Evolutionary conservation across 371 early-diverging fungal genomes (phyloP).

Genomic region (Fennellomyces sp.): DNA sequence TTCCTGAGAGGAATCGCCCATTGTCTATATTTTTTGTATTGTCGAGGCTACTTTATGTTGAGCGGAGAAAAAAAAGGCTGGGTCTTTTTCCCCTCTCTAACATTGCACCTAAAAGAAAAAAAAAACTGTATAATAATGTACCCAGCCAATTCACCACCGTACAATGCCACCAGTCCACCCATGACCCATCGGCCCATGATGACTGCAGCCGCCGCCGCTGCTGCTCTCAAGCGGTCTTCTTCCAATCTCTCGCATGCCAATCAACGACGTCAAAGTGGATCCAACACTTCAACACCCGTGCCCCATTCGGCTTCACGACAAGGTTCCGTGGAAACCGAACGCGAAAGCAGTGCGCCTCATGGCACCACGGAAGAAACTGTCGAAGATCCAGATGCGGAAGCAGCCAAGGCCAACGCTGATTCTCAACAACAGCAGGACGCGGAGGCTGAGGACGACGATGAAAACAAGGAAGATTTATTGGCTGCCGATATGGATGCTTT

Average conservation of each 20-base stretch:
- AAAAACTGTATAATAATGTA: no score
- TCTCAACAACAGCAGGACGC: slow-evolving; percentile 24
- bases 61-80: neutral
- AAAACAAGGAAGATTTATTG: slow-evolving; percentile 43
- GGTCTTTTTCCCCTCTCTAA: neutral
- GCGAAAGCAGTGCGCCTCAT: slow-evolving; percentile 28
- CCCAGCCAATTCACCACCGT: slow-evolving; percentile 27
- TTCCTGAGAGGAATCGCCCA: neutral
- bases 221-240: slow-evolving; percentile 34
- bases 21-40: no score
- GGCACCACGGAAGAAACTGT: slow-evolving; percentile 11
- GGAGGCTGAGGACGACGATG: slow-evolving; percentile 47
- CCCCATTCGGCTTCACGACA: slow-evolving; percentile 31
- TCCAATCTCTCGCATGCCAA: neutral
- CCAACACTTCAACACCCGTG: slow-evolving; percentile 16
- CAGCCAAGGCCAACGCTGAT: slow-evolving; percentile 12
- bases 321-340: slow-evolving; percentile 47
- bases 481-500: slow-evolving; percentile 43
- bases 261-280: slow-evolving; percentile 21
- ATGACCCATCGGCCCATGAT: slow-evolving; percentile 29
- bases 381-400: slow-evolving; percentile 15
- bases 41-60: no score
- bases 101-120: neutral
- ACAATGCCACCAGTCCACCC: slow-evolving; percentile 27
- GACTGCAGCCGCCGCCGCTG: slow-evolving; percentile 44